Percentiles rank a stretch among this genome's conserved stretches.
These are phyloP conservation scores for Russula griseocarnosa DNA, from an alignment of 768 basidiomycete genomes.

Conservation along the genomic window DNA sequence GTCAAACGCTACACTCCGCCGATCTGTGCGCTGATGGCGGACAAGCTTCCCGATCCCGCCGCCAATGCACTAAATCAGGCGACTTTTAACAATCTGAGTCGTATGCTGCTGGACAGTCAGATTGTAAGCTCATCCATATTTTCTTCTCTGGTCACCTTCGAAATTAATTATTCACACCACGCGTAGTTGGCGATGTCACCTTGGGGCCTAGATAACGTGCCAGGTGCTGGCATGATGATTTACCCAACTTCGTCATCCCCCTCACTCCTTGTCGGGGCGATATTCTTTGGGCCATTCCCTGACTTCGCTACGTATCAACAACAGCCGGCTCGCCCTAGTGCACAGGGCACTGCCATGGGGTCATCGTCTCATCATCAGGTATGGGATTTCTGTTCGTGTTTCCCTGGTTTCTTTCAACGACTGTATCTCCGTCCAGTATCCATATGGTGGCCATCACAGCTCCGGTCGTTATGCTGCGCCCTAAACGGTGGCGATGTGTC, in stretches of 20 bases:
- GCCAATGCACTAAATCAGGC: conserved; percentile 49
- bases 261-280: conserved; percentile 24
- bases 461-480: conserved; percentile 19
- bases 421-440: conserved; percentile 12
- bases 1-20: conserved; percentile 44
- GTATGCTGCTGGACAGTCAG: conserved; percentile 48
- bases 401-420: not conserved
- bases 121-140: conserved; percentile 40
- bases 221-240: conserved; percentile 28
- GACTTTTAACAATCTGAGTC: conserved; percentile 53
- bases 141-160: not conserved
- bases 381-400: not conserved
- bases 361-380: conserved; percentile 40
- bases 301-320: conserved; percentile 34
- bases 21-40: conserved; percentile 61
- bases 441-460: conserved; percentile 18
- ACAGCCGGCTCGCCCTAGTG: conserved; percentile 12
- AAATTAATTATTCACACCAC: not conserved
- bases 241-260: conserved; percentile 23
- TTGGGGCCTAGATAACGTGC: conserved; percentile 22
- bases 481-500: not conserved
- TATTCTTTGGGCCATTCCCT: conserved; percentile 48
- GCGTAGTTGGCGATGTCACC: conserved; percentile 23
- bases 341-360: conserved; percentile 36
- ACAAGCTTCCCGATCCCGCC: conserved; percentile 50